phyloP scores from a whole-genome alignment of 192 early-diverging fungal genomes.

The Backusella liffmaniae region DNA sequence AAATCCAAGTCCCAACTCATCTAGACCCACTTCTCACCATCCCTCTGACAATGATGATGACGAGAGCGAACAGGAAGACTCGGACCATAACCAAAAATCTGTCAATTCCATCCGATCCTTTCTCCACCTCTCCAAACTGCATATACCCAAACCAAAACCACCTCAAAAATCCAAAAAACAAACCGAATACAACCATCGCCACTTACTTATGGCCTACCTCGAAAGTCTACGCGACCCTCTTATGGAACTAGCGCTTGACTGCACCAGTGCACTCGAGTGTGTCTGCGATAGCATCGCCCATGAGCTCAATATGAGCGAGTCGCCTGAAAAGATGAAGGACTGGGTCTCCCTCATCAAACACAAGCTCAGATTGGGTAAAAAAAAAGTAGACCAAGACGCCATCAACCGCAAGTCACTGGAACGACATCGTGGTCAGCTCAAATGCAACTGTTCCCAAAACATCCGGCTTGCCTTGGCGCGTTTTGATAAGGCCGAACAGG shows the following conservation, averaged over 20 bases:
- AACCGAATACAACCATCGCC: conserved; percentile 42
- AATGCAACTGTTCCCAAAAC: conserved; percentile 20
- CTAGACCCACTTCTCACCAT: neutral
- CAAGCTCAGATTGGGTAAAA: conserved; percentile 8
- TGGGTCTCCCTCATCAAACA: conserved; percentile 23
- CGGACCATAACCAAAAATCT: conserved; percentile 30
- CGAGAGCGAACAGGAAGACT: neutral
- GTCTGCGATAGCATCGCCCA: conserved; percentile 15
- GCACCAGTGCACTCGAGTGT: conserved; percentile 26
- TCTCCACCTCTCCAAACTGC: neutral
- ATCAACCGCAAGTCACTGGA: neutral
- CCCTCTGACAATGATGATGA: neutral
- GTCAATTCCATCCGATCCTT: conserved; percentile 25
- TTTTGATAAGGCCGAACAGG: conserved; percentile 27
- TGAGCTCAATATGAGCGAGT: conserved; percentile 26
- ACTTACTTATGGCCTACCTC: conserved; percentile 50
- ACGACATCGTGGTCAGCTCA: neutral
- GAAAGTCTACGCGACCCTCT: conserved; percentile 49
- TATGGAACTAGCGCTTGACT: conserved; percentile 41
- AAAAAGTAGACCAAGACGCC: neutral
- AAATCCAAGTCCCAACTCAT: neutral
- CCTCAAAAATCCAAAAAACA: conserved; percentile 41
- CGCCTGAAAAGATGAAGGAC: conserved; percentile 8
- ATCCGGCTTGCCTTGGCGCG: conserved; percentile 11
- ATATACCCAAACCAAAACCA: conserved; percentile 13